phyloP scores from a whole-genome alignment of 2,329 filamentous ascomycete genomes.

The Coniochaeta sp. region DNA sequence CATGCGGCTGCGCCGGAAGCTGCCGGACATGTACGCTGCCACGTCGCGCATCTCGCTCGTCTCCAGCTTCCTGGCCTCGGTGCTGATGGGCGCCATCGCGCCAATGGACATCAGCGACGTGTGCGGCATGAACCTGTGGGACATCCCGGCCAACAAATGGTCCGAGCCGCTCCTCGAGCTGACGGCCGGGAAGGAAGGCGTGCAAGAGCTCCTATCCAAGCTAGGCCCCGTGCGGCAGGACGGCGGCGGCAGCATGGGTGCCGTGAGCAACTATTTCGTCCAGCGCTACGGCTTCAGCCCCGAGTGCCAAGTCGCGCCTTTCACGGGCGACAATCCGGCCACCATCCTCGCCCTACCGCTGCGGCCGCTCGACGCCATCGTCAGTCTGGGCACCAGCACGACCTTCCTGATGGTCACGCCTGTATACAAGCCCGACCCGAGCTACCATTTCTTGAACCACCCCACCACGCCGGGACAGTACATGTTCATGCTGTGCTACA shows the following conservation, averaged over 20 bases:
- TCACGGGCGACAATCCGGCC: constrained; percentile 92
- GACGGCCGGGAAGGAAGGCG: constrained; percentile 54
- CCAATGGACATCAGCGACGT: constrained; percentile 92
- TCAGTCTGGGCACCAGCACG: constrained; percentile 88
- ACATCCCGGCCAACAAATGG: constrained; percentile 69
- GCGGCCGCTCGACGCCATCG: constrained; percentile 82
- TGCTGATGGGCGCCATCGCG: constrained; percentile 78
- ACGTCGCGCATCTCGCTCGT: constrained; percentile 87
- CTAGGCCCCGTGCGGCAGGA: constrained; percentile 75
- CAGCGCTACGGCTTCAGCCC: constrained; percentile 67
- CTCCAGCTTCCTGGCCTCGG: constrained; percentile 87
- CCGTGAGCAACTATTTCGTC: constrained; percentile 72
- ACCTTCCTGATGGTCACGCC: constrained; percentile 97
- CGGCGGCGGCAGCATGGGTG: constrained; percentile 71
- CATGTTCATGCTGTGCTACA: constrained; percentile 99
- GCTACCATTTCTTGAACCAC: constrained; percentile 98
- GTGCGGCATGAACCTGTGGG: constrained; percentile 95
- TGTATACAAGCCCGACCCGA: constrained; percentile 80
- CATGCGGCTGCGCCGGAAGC: constrained; percentile 72
- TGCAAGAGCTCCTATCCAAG: constrained; percentile 60
- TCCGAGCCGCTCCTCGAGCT: constrained; percentile 68
- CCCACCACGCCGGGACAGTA: constrained; percentile 84
- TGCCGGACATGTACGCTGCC: constrained; percentile 71
- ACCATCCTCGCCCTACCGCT: constrained; percentile 90
- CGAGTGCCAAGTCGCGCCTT: constrained; percentile 72